phyloP scores from a whole-genome alignment of 1,284 basidiomycete genomes.

The Fomes fomentarius region DNA sequence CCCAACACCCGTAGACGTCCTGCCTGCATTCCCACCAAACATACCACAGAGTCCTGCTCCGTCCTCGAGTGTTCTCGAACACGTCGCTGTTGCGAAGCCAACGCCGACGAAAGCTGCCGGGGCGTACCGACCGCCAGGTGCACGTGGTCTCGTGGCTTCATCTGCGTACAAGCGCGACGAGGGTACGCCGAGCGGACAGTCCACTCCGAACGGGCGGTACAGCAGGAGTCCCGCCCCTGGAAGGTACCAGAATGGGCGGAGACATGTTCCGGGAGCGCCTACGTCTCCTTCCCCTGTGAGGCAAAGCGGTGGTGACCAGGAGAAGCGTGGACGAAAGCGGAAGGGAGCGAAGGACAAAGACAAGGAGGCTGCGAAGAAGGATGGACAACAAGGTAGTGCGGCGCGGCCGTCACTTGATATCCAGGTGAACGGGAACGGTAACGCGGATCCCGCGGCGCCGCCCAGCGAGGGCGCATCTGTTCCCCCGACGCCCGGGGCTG shows the following conservation, averaged over 20 bases:
- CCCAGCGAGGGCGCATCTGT: conserved; percentile 37
- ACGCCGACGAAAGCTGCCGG: conserved; percentile 69
- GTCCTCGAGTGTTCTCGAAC: conserved; percentile 55
- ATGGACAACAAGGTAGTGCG: conserved; percentile 22
- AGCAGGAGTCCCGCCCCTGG: conserved; percentile 59
- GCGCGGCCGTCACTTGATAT: conserved; percentile 40
- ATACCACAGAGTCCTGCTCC: conserved; percentile 81
- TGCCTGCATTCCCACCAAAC: conserved; percentile 71
- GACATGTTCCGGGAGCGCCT: conserved; percentile 74
- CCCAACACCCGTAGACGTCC: conserved; percentile 68
- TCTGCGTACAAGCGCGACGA: conserved; percentile 89
- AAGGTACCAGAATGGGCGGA: conserved; percentile 43
- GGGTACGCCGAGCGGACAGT: conserved; percentile 56
- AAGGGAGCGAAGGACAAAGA: conserved; percentile 56
- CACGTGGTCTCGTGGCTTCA: conserved; percentile 85
- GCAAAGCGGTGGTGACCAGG: conserved; percentile 36
- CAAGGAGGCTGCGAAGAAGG: conserved; percentile 40
- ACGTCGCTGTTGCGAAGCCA: conserved; percentile 44
- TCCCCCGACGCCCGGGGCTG: conserved; percentile 61
- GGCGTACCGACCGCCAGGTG: conserved; percentile 91
- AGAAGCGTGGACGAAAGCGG: conserved; percentile 57
- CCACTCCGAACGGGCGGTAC: conserved; percentile 63
- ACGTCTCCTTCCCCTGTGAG: conserved; percentile 50
- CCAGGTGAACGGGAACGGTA: conserved; percentile 35
- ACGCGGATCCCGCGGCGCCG: conserved; percentile 29